Evolutionary conservation across 2,329 filamentous ascomycete genomes (phyloP), one percentile per base, ranked within the genome.

Genomic region (Penicillium sp.): DNA sequence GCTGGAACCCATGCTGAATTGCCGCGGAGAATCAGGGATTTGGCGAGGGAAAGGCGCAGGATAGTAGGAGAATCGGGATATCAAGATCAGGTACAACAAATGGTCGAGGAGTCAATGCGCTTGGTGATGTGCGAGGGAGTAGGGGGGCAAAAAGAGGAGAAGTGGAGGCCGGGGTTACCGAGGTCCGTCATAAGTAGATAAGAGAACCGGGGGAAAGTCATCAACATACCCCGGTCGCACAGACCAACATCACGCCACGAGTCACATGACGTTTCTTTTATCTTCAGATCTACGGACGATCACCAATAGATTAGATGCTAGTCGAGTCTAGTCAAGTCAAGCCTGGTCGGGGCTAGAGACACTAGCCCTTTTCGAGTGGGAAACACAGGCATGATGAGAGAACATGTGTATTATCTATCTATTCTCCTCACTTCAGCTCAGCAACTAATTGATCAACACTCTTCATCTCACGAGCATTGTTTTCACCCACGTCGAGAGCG

Each of bases 401-500:
- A 11, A 19, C 11, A 39, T 10, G 16, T 8, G 35, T 3, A 10
- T 39, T n/a, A 39, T 19, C 16, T 19, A 22, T 6, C 4, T 22
- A 4, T 22, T 33, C 19, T 27, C 27, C 48, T 29, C 59, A 63
- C 48, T 61, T 22, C n/a, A 64, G 33, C 43, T 57, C 54, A 37
- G 53, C 54, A 19, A 59, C 53, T 29, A 59, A 21, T 27, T 59
- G 53, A 31, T 59, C 57, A 8, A 88, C 87, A 67, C 87, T 90
- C 59, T 90, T 79, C 72, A 91, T 79, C 72, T 91, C 64, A 48
- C 65, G 70, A 11, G 56, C 71, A 62, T 79, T 79, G 54, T 74
- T 74, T 67, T 79, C 77, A 3, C 76, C 77, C 39, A 79, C 90
- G 76, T 96, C 89, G 57, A 96, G 73, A 11, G 91, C 91, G 9